Conservation (phyloP, 345 rosid species). For the Ceriops decandra region DNA sequence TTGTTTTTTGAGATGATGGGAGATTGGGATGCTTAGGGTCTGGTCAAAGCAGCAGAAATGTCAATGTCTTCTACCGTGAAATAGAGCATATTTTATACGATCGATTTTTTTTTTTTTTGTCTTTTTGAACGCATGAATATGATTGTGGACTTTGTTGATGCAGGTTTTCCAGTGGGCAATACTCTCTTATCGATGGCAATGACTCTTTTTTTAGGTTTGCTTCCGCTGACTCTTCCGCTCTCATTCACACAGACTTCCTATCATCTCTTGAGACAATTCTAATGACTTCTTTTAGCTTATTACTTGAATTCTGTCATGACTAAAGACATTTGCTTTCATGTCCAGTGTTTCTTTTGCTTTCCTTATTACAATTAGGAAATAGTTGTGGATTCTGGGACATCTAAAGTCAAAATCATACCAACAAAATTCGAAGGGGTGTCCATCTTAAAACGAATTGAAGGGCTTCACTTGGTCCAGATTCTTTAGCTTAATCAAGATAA, state of each 20-base stretch:
- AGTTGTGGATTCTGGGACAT: too few relatives aligned
- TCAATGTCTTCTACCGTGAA: too few relatives aligned
- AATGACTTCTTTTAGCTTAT: not conserved
- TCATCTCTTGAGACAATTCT: not conserved
- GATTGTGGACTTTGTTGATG: conserved; percentile 22
- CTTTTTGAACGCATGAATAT: not conserved
- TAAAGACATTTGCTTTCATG: too few relatives aligned
- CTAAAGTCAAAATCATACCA: too few relatives aligned
- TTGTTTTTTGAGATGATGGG: not conserved
- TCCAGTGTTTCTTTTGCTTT: conserved; percentile 1
- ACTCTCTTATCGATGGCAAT: conserved; percentile 27
- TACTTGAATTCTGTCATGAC: too few relatives aligned
- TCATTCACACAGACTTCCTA: not conserved
- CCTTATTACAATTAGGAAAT: not conserved
- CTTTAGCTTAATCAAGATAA: not conserved
- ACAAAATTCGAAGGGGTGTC: too few relatives aligned
- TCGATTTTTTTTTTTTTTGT: too few relatives aligned
- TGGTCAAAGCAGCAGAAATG: not conserved
- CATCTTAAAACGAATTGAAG: too few relatives aligned
- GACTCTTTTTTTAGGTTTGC: conserved; percentile 46
- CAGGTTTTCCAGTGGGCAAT: conserved; percentile 46
- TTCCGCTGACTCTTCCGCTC: conserved; percentile 3
- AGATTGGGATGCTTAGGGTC: not conserved
- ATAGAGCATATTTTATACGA: too few relatives aligned
- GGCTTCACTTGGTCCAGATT: too few relatives aligned